phyloP scores from a whole-genome alignment of 805 yeast species.

The Phaffomyces opuntiae region DNA sequence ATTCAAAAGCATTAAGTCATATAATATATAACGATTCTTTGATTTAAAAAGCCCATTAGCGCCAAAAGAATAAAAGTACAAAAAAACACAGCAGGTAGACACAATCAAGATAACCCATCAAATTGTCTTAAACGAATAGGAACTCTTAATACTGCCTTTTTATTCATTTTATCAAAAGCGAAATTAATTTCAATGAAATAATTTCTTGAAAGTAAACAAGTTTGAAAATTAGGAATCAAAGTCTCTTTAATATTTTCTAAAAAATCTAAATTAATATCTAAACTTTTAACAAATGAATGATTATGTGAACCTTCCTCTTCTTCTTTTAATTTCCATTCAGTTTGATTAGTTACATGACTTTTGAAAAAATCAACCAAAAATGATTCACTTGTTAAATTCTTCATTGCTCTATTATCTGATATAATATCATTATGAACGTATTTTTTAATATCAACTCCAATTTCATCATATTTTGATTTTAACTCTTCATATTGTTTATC shows the following conservation, averaged over 20 bases:
- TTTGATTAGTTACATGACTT: constrained; percentile 12
- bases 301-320: neutral
- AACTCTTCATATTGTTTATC: constrained; percentile 14
- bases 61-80: too few relatives aligned
- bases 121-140: constrained; percentile 32
- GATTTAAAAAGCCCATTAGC: too few relatives aligned
- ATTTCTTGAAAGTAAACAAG: constrained; percentile 52
- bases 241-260: constrained; percentile 40
- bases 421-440: constrained; percentile 10
- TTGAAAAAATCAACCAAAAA: constrained; percentile 4
- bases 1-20: too few relatives aligned
- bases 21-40: too few relatives aligned
- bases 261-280: constrained; percentile 36
- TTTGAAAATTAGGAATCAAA: constrained; percentile 55
- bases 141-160: constrained; percentile 26
- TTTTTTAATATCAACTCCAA: constrained; percentile 3
- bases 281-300: constrained; percentile 6
- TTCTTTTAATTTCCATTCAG: constrained; percentile 16
- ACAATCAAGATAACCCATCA: constrained; percentile 9
- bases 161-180: constrained; percentile 23
- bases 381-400: constrained; percentile 10
- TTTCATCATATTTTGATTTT: constrained; percentile 5
- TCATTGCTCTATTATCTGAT: constrained; percentile 18
- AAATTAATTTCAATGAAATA: constrained; percentile 46
- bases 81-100: too few relatives aligned